Percentiles rank a stretch among this genome's conserved stretches.
Conservation (phyloP, 2,329 filamentous ascomycete genomes). For the Huntiella bhutanensis region DNA sequence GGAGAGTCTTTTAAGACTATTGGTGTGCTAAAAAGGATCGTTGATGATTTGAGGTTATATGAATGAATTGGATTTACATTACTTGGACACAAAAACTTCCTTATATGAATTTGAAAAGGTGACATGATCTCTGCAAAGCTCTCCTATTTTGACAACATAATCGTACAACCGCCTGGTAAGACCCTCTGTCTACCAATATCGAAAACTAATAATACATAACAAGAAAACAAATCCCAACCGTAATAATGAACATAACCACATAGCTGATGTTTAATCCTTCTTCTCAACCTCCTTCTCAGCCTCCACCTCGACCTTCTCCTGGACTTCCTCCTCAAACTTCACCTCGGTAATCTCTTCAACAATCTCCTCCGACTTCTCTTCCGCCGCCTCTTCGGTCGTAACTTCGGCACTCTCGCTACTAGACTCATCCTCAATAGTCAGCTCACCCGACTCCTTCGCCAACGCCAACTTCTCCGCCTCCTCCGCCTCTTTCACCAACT, state of each 20-base stretch:
- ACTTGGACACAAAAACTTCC: too few relatives aligned
- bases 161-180: conserved; percentile 1
- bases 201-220: not conserved
- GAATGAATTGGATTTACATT: too few relatives aligned
- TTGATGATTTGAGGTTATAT: too few relatives aligned
- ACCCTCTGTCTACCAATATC: not conserved
- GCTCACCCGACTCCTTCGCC: not conserved
- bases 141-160: not conserved
- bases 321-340: too few relatives aligned
- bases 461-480: not conserved
- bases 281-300: not conserved
- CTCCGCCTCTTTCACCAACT: not conserved
- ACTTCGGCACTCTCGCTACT: not conserved
- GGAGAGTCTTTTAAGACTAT: too few relatives aligned
- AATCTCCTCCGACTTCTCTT: not conserved
- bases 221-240: not conserved
- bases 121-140: too few relatives aligned
- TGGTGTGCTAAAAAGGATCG: too few relatives aligned
- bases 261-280: not conserved
- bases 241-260: not conserved
- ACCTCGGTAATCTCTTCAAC: too few relatives aligned
- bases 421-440: not conserved
- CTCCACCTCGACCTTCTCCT: not conserved
- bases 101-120: too few relatives aligned
- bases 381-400: not conserved